Conservation (phyloP, 306 rosid species). For the Cicer arietinum region DNA sequence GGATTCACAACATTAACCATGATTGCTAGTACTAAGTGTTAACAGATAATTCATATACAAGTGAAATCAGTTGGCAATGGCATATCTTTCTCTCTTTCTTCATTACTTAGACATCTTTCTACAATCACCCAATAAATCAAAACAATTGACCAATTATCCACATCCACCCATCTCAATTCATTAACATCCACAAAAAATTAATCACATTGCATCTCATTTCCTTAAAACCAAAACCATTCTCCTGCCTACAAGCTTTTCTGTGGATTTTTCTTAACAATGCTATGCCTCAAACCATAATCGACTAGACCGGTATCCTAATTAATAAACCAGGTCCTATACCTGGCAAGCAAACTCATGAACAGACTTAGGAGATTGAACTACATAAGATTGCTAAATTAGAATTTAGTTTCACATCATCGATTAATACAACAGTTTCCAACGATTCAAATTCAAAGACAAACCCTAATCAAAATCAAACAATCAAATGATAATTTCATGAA, state of each 20-base stretch:
- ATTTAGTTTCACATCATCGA: slow-evolving; percentile 9
- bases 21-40: background rate
- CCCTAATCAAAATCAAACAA: slow-evolving; percentile 31
- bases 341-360: slow-evolving; percentile 16
- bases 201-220: slow-evolving; percentile 21
- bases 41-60: background rate
- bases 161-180: slow-evolving; percentile 18
- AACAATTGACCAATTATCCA: slow-evolving; percentile 6
- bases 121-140: slow-evolving; percentile 5
- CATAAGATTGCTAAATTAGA: slow-evolving; percentile 18
- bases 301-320: background rate
- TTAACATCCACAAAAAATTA: background rate
- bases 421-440: slow-evolving; percentile 13
- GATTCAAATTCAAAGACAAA: slow-evolving; percentile 4
- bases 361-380: slow-evolving; percentile 7
- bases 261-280: slow-evolving; percentile 6
- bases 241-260: background rate
- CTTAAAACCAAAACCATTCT: slow-evolving; percentile 18
- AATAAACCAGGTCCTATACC: slow-evolving; percentile 17
- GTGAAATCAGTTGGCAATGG: slow-evolving; percentile 11
- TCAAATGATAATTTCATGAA: background rate
- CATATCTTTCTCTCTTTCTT: background rate
- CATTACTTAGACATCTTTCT: background rate
- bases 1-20: background rate
- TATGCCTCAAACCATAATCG: slow-evolving; percentile 9